phyloP scores from a whole-genome alignment of 139 green algal genomes.

The Coccomyxa sp. region DNA sequence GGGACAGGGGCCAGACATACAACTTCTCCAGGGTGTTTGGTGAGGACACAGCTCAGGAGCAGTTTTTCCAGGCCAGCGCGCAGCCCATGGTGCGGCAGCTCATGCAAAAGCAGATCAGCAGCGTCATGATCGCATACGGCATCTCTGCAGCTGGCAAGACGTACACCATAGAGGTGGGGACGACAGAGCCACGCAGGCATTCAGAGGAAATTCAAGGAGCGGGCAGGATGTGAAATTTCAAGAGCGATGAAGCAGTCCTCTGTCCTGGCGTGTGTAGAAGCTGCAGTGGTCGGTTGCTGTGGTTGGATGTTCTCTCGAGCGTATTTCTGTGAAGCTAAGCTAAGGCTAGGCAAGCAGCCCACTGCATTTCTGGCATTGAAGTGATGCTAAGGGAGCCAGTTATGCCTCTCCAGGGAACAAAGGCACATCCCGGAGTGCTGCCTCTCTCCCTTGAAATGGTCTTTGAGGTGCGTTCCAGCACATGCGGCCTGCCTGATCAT shows the following conservation, averaged over 20 bases:
- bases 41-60: slow-evolving; percentile 33
- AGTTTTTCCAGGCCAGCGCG: slow-evolving; percentile 39
- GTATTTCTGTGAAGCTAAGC: no score
- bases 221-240: neutral
- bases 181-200: neutral
- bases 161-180: slow-evolving; percentile 61
- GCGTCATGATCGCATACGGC: slow-evolving; percentile 76
- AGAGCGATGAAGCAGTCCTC: neutral
- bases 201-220: neutral
- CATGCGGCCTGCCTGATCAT: no score
- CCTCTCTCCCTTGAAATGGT: no score
- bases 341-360: no score
- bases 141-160: slow-evolving; percentile 79
- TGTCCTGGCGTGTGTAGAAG: neutral
- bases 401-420: no score
- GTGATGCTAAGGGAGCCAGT: no score
- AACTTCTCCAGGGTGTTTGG: slow-evolving; percentile 58
- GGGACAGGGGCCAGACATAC: slow-evolving; percentile 50
- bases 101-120: slow-evolving; percentile 31
- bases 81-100: slow-evolving; percentile 47
- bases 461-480: no score
- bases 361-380: no score
- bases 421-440: no score
- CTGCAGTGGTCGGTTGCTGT: neutral
- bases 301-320: no score